Percentiles rank a stretch among this genome's conserved stretches.
phyloP scores from a whole-genome alignment of 1,284 basidiomycete genomes.

The Melampsora americana region DNA sequence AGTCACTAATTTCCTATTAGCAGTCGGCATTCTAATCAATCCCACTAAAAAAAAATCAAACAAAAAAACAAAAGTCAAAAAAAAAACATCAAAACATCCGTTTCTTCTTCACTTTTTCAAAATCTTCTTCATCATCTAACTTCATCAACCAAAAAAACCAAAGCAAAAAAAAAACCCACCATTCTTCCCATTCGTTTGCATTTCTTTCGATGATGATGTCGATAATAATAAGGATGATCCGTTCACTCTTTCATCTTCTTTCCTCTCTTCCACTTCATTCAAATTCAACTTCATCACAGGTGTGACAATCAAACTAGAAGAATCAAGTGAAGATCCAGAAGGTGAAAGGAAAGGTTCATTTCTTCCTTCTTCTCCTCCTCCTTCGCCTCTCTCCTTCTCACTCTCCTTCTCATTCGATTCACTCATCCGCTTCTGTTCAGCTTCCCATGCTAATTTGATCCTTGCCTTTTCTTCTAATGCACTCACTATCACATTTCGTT shows the following conservation, averaged over 20 bases:
- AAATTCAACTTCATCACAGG: neutral
- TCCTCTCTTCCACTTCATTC: no score
- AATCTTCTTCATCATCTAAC: neutral
- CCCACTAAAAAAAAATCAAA: neutral
- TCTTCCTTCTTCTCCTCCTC: no score
- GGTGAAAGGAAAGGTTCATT: neutral
- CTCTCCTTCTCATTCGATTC: neutral
- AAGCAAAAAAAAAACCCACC: no score
- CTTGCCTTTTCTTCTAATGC: slow-evolving; percentile 27
- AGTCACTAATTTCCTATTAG: neutral
- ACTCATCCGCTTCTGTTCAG: neutral
- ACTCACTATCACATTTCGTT: neutral
- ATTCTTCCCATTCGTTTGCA: no score
- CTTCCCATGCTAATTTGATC: slow-evolving; percentile 2
- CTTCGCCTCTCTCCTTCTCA: no score
- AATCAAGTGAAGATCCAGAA: neutral
- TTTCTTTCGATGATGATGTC: no score
- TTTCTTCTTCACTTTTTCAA: neutral
- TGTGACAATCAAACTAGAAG: neutral
- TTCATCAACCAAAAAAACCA: no score
- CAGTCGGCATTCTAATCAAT: neutral
- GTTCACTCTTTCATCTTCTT: no score
- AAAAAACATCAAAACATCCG: neutral
- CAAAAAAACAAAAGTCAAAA: neutral
- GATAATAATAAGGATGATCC: no score